These are phyloP conservation scores for Ochromonas danica DNA, from an alignment of 108 stramenopile species.

Conservation along the genomic window DNA sequence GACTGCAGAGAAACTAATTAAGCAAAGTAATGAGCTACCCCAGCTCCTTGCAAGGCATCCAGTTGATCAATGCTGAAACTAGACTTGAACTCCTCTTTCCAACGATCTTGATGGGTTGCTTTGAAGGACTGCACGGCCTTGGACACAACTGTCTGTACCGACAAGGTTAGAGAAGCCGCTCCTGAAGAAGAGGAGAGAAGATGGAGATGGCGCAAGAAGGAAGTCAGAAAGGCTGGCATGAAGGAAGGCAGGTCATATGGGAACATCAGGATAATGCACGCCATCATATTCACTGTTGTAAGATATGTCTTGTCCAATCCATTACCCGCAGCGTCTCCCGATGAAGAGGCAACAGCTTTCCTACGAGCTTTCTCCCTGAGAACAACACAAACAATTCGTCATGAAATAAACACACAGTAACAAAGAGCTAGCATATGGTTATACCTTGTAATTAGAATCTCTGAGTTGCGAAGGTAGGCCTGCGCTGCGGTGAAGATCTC, in stretches of 20 bases:
- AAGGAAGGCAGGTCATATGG: conserved; percentile 30
- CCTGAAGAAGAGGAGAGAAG: not conserved
- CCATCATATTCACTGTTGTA: not conserved
- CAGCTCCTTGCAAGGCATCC: conserved; percentile 32
- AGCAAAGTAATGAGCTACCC: conserved; percentile 28
- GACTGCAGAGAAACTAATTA: too few relatives aligned
- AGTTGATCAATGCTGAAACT: conserved; percentile 16
- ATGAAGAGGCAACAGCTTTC: too few relatives aligned
- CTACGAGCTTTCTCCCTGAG: conserved; percentile 1
- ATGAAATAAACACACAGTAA: too few relatives aligned
- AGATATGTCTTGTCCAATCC: not conserved
- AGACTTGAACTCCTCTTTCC: conserved; percentile 35
- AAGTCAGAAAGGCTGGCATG: conserved; percentile 18
- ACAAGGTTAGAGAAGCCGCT: too few relatives aligned
- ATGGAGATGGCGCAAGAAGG: conserved; percentile 19
- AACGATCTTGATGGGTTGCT: conserved; percentile 36
- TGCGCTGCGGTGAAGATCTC: not conserved
- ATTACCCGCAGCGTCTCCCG: too few relatives aligned
- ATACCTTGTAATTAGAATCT: conserved; percentile 11
- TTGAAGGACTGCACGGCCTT: conserved; percentile 22
- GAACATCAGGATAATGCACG: not conserved
- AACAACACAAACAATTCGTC: not conserved
- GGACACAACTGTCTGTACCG: not conserved
- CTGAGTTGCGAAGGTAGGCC: conserved; percentile 13
- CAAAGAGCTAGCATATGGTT: not conserved